Percentiles rank a stretch among this genome's conserved stretches.
Conservation (phyloP, 129 eudicot species). For the Chrysanthemum seticuspe region DNA sequence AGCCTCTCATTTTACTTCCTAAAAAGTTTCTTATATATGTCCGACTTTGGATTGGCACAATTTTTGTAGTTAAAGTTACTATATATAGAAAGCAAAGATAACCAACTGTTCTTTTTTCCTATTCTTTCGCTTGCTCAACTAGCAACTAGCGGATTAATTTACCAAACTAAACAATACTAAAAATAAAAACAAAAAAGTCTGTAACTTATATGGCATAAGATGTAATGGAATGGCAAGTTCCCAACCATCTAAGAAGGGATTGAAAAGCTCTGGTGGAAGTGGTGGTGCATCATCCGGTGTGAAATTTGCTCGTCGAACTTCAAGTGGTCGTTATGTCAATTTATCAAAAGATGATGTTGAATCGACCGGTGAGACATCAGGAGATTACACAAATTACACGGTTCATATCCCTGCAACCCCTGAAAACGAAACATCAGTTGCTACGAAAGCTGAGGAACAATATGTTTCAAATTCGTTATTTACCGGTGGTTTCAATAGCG, state of each 20-base stretch:
- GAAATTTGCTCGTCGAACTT: constrained; percentile 81
- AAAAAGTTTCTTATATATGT: constrained; percentile 21
- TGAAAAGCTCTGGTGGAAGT: constrained; percentile 31
- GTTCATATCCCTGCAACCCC: constrained; percentile 79
- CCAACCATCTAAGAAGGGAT: constrained; percentile 61
- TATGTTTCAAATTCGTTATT: constrained; percentile 81
- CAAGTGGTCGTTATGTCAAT: constrained; percentile 80
- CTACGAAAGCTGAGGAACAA: constrained; percentile 88
- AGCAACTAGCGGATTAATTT: not conserved
- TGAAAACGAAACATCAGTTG: constrained; percentile 68
- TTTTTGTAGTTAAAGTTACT: constrained; percentile 16
- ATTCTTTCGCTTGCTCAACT: constrained; percentile 14
- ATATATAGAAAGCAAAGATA: constrained; percentile 19
- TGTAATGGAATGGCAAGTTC: constrained; percentile 45
- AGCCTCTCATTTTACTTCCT: constrained; percentile 19
- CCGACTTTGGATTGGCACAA: constrained; percentile 20
- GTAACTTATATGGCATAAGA: not conserved
- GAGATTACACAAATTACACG: constrained; percentile 73
- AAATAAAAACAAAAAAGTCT: constrained; percentile 2
- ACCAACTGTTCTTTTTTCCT: constrained; percentile 19
- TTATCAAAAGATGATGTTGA: constrained; percentile 68
- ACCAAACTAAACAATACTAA: constrained; percentile 1
- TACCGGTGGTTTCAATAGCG: constrained; percentile 89
- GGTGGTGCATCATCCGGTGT: constrained; percentile 43
- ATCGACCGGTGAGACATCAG: constrained; percentile 53